A percentile compares a stretch with the other conserved stretches of the same genome.
Evolutionary conservation across 345 rosid genomes (phyloP).

Genomic region (Durio zibethinus): DNA sequence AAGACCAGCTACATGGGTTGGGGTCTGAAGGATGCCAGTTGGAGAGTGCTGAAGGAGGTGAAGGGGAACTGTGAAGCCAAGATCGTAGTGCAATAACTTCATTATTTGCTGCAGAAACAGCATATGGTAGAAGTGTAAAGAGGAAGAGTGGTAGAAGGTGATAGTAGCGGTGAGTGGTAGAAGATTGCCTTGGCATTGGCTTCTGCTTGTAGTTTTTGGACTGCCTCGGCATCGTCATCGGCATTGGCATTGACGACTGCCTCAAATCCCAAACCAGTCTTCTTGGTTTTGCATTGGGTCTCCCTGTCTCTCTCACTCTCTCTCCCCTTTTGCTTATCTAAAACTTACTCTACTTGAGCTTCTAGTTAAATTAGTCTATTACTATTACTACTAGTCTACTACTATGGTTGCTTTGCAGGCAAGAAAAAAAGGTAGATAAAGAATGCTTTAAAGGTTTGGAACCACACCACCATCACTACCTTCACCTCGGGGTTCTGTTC

Average conservation of each 20-base stretch:
- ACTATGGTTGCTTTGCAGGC: slow-evolving; percentile 35
- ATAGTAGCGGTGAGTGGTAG: slow-evolving; percentile 17
- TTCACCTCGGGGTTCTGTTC: slow-evolving; percentile 73
- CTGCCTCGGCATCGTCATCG: slow-evolving; percentile 54
- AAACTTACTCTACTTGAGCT: slow-evolving; percentile 17
- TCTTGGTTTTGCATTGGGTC: slow-evolving; percentile 59
- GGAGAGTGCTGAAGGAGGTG: slow-evolving; percentile 41
- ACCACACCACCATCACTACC: slow-evolving; percentile 31
- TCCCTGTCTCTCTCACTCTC: slow-evolving; percentile 31
- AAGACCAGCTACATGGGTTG: slow-evolving; percentile 66
- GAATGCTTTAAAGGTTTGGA: slow-evolving; percentile 32
- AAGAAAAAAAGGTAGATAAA: slow-evolving; percentile 43
- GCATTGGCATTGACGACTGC: slow-evolving; percentile 59
- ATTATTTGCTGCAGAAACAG: slow-evolving; percentile 29
- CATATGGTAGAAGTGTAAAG: slow-evolving; percentile 21
- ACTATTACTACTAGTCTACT: not conserved
- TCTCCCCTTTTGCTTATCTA: slow-evolving; percentile 19
- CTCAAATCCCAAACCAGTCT: slow-evolving; percentile 61
- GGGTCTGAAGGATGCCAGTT: slow-evolving; percentile 57
- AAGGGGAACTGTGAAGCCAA: slow-evolving; percentile 49
- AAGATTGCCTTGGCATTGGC: slow-evolving; percentile 25
- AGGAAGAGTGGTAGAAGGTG: slow-evolving; percentile 26
- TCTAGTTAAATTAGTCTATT: slow-evolving; percentile 8
- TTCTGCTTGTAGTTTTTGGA: slow-evolving; percentile 22
- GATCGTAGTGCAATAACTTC: slow-evolving; percentile 47